Evolutionary conservation across 306 rosid species (phyloP).

Genomic region (Begonia loranthoides): DNA sequence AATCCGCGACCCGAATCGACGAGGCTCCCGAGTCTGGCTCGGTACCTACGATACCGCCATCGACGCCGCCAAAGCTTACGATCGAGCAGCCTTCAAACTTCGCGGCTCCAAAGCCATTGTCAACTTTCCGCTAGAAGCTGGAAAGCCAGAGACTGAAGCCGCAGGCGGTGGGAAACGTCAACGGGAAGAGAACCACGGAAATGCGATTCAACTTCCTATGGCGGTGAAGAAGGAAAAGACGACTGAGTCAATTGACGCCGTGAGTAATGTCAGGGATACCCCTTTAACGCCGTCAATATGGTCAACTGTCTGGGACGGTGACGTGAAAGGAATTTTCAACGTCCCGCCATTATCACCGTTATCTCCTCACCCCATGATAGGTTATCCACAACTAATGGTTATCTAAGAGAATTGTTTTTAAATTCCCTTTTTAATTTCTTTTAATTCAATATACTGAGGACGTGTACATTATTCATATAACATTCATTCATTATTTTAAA

Average conservation of each 20-base stretch:
- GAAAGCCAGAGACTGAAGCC: constrained; percentile 1
- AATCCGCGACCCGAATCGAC: constrained; percentile 57
- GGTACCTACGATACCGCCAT: constrained; percentile 63
- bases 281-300: constrained; percentile 83
- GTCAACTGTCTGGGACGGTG: constrained; percentile 52
- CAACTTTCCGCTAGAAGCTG: constrained; percentile 43
- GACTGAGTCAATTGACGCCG: constrained; percentile 13
- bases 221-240: constrained; percentile 35
- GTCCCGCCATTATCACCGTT: constrained; percentile 78
- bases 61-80: constrained; percentile 65
- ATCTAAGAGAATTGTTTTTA: constrained; percentile 14
- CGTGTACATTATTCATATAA: too few species aligned
- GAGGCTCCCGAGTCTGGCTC: constrained; percentile 58
- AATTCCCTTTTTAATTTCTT: background rate
- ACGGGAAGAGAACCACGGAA: constrained; percentile 18
- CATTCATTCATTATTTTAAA: too few species aligned
- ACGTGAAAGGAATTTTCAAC: constrained; percentile 36
- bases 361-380: constrained; percentile 47
- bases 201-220: constrained; percentile 8
- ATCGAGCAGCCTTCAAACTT: constrained; percentile 48
- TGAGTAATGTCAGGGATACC: constrained; percentile 15
- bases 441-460: background rate
- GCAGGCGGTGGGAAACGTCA: constrained; percentile 19
- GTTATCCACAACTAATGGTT: constrained; percentile 50
- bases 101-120: constrained; percentile 60